These are phyloP conservation scores for Solanum microdontum DNA, from an alignment of 257 asterid species.

Conservation along the genomic window DNA sequence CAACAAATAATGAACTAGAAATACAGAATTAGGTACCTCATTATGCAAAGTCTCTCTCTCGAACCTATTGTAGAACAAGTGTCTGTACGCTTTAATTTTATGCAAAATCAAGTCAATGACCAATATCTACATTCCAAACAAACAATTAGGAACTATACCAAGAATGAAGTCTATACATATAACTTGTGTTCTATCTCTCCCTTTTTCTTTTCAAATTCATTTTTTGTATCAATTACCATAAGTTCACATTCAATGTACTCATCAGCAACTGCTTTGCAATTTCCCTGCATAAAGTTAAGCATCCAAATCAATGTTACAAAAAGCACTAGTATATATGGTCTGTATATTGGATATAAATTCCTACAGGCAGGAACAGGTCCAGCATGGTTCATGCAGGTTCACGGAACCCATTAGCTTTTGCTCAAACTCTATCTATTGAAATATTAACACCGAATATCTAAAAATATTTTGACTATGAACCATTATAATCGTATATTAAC, in stretches of 20 bases:
- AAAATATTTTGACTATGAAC: neutral
- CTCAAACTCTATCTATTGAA: neutral
- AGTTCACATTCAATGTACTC: constrained; percentile 88
- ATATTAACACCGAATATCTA: neutral
- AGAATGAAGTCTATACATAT: neutral
- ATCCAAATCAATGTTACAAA: neutral
- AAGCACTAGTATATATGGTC: neutral
- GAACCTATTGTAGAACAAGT: constrained; percentile 64
- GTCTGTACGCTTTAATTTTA: constrained; percentile 75
- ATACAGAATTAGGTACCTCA: constrained; percentile 27
- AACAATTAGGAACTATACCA: neutral
- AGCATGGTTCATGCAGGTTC: neutral
- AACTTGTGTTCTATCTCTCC: neutral
- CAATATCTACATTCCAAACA: constrained; percentile 37
- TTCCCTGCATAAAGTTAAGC: constrained; percentile 27
- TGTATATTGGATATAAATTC: neutral
- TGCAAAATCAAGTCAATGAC: constrained; percentile 82
- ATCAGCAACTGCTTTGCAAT: constrained; percentile 67
- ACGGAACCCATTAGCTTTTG: neutral
- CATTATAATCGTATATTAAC: neutral
- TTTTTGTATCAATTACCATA: constrained; percentile 39
- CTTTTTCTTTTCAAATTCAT: neutral
- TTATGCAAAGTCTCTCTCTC: constrained; percentile 22
- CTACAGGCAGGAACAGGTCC: neutral
- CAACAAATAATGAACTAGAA: neutral